Evolutionary conservation across 2,329 filamentous ascomycete genomes (phyloP).

Genomic region (Lachnellula suecica): DNA sequence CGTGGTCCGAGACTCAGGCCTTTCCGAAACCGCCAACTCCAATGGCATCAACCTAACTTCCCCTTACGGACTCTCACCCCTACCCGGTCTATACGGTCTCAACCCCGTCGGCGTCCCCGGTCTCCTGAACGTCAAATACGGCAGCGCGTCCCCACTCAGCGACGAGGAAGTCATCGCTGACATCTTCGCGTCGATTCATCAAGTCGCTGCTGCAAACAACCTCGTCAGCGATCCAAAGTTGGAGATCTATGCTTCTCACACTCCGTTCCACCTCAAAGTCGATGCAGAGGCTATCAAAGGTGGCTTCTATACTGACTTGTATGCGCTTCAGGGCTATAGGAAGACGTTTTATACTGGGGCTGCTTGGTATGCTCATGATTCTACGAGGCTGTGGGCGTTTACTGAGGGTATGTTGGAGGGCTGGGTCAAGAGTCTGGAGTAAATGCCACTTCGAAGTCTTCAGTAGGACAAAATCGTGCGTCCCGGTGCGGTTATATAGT

Average conservation of each 20-base stretch:
- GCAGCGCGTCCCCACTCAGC: slow-evolving; percentile 6
- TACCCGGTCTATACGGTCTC: slow-evolving; percentile 34
- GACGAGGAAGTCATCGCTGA: slow-evolving; percentile 14
- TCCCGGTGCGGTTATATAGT: too few relatives aligned
- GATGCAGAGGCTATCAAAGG: slow-evolving; percentile 33
- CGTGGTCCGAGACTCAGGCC: slow-evolving; percentile 38
- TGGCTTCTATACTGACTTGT: slow-evolving; percentile 42
- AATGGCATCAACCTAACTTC: slow-evolving; percentile 15
- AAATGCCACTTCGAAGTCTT: too few relatives aligned
- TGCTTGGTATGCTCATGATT: slow-evolving; percentile 36
- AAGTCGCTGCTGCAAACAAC: background rate
- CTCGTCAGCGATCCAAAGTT: background rate
- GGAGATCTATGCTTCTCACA: slow-evolving; percentile 17
- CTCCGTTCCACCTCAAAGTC: slow-evolving; percentile 26
- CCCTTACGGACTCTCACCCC: slow-evolving; percentile 14
- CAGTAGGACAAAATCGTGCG: too few relatives aligned
- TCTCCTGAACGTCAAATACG: slow-evolving; percentile 15
- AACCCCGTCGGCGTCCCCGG: slow-evolving; percentile 16
- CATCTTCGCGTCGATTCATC: slow-evolving; percentile 12
- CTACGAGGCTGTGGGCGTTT: slow-evolving; percentile 32
- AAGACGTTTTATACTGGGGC: slow-evolving; percentile 47
- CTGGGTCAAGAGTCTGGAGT: too few relatives aligned
- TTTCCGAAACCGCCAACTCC: slow-evolving; percentile 26
- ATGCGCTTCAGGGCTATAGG: slow-evolving; percentile 41
- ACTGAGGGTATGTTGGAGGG: too few relatives aligned